Evolutionary conservation across 345 rosid genomes (phyloP).

Genomic region (Hibiscus syriacus): DNA sequence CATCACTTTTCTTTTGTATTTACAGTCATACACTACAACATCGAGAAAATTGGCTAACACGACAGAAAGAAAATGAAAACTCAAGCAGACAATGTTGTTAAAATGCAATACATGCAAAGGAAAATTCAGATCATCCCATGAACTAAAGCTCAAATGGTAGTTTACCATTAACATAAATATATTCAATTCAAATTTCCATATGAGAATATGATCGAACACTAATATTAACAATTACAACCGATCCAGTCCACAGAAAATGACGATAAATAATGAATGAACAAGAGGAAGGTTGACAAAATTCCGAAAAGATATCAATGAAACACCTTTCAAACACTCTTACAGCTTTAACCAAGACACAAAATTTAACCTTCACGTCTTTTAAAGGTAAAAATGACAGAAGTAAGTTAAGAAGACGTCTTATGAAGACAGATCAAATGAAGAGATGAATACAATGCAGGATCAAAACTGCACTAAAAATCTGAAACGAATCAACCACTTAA

Average conservation of each 20-base stretch:
- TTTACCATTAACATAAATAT: neutral
- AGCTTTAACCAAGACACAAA: too few species aligned
- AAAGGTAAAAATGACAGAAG: neutral
- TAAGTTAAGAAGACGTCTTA: neutral
- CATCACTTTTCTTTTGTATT: neutral
- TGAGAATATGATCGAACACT: neutral
- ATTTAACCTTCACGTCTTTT: too few species aligned
- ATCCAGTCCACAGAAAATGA: neutral
- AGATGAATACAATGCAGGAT: neutral
- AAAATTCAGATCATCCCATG: slow-evolving; percentile 1
- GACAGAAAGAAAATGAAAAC: neutral
- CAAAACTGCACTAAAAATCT: neutral
- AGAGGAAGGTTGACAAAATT: too few species aligned
- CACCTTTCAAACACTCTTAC: too few species aligned
- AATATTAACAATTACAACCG: neutral
- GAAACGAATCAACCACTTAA: neutral
- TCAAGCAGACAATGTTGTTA: neutral
- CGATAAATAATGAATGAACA: too few species aligned
- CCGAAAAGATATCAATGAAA: too few species aligned
- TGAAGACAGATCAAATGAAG: neutral
- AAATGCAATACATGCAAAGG: neutral
- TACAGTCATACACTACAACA: neutral
- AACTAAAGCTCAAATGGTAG: neutral
- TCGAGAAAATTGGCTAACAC: neutral
- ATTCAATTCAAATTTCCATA: neutral